Evolutionary conservation across 306 rosid species (phyloP), one percentile per base, ranked within the genome.

Genomic region (Erythrophleum fordii): DNA sequence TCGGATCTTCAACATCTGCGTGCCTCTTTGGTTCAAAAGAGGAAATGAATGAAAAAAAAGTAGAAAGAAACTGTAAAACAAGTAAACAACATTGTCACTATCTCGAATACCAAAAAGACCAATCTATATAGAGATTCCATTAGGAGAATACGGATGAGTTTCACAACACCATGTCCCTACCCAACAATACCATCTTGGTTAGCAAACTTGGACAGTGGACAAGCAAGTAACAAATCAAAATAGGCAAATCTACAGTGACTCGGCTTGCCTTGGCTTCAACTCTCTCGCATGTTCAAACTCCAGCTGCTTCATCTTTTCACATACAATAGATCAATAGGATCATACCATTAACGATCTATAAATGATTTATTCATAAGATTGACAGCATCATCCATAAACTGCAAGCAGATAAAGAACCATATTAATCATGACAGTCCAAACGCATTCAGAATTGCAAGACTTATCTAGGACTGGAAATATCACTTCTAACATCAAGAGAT

Each of bases 371-470:
- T 90, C 98, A 95, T 95, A 45, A 95, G 97, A 71, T 82, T 87
- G 69, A 95, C 97, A 0, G 98, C 98, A 2, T 89, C 90, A 69
- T 95, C 98, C 98, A 95, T 89, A 88, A 92, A 86, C 98, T 95
- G 93, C 91, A 85, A n/a, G 34, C 22, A 86, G 39, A 85, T 70
- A 69, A 77, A 77, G 31, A 79, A 68, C 71, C 73, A 37, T 22
- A 42, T 86, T 20, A 81, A 71, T 82, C 51, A 69, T 28, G 45
- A 78, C 29, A 56, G 26, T 29, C 73, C 52, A 34, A 10, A n/a
- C 10, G 23, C 11, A 76, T 13, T 61, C 3, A 52, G 22, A 79
- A 77, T 56, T 71, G 73, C 74, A 81, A 23, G 67, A 51, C 16
- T 45, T 49, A 53, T 35, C 18, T 58, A 7, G 17, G 17, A 58